phyloP scores from a whole-genome alignment of 2,329 filamentous ascomycete genomes.

The Mollisia scopiformis region DNA sequence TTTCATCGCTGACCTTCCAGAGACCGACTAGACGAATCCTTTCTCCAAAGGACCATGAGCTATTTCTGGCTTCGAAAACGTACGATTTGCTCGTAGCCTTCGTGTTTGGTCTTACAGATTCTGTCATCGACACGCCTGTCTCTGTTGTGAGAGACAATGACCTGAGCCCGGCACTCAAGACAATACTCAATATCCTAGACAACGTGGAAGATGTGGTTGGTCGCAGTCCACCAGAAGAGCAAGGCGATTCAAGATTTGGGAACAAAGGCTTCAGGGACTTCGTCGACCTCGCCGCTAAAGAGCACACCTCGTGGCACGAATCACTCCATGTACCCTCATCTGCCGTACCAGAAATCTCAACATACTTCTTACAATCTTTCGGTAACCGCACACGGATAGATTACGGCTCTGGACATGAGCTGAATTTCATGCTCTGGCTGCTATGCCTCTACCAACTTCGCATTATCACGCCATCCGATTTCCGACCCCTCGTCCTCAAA shows the following conservation, averaged over 20 bases:
- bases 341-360: slow-evolving; percentile 71
- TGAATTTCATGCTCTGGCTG: slow-evolving; percentile 97
- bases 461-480: slow-evolving; percentile 66
- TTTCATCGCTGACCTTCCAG: slow-evolving; percentile 62
- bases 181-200: slow-evolving; percentile 71
- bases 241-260: slow-evolving; percentile 87
- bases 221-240: slow-evolving; percentile 78
- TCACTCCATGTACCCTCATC: slow-evolving; percentile 55
- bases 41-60: slow-evolving; percentile 75
- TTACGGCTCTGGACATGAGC: slow-evolving; percentile 95
- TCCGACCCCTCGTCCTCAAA: slow-evolving; percentile 72
- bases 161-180: slow-evolving; percentile 61
- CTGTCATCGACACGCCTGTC: slow-evolving; percentile 71
- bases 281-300: slow-evolving; percentile 66
- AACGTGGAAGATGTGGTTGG: slow-evolving; percentile 68
- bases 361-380: slow-evolving; percentile 82
- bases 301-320: slow-evolving; percentile 62
- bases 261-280: slow-evolving; percentile 90
- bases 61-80: slow-evolving; percentile 79
- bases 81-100: slow-evolving; percentile 80
- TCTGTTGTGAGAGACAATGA: slow-evolving; percentile 60
- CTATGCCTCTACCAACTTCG: slow-evolving; percentile 86
- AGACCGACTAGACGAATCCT: slow-evolving; percentile 79
- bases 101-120: slow-evolving; percentile 83
- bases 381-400: slow-evolving; percentile 88